Percentiles rank a stretch among this genome's conserved stretches.
phyloP scores from a whole-genome alignment of 768 basidiomycete genomes.

The Suillus alpinus region DNA sequence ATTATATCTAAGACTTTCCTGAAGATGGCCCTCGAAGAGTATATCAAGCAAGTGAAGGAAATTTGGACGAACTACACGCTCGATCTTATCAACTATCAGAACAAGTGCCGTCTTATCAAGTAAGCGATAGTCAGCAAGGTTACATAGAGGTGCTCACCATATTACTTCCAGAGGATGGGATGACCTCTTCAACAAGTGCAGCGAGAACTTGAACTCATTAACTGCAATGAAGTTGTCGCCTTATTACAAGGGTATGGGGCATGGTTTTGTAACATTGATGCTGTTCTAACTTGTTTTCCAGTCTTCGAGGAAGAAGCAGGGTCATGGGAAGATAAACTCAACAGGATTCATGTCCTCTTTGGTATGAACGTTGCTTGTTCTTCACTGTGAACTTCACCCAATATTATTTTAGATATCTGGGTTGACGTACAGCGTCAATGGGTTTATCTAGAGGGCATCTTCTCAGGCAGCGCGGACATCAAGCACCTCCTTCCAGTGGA shows the following conservation, averaged over 20 bases:
- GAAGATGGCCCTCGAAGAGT: slow-evolving; percentile 94
- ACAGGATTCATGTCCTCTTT: slow-evolving; percentile 94
- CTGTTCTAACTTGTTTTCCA: slow-evolving; percentile 25
- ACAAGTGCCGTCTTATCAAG: slow-evolving; percentile 94
- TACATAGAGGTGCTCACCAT: slow-evolving; percentile 6
- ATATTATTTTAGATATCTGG: slow-evolving; percentile 75
- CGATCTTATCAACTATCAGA: slow-evolving; percentile 97
- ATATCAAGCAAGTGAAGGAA: slow-evolving; percentile 95
- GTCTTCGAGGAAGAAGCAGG: slow-evolving; percentile 92
- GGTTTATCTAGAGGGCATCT: slow-evolving; percentile 99
- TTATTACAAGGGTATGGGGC: slow-evolving; percentile 83
- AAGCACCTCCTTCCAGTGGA: slow-evolving; percentile 98
- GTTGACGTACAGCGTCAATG: slow-evolving; percentile 99
- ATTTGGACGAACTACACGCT: slow-evolving; percentile 95
- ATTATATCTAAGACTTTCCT: slow-evolving; percentile 17
- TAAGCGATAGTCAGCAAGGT: slow-evolving; percentile 27
- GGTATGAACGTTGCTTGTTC: slow-evolving; percentile 45
- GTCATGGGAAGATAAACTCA: slow-evolving; percentile 96
- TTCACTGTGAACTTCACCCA: neutral
- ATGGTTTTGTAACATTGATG: neutral
- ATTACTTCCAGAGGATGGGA: slow-evolving; percentile 78
- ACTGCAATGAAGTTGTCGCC: slow-evolving; percentile 97
- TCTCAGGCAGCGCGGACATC: slow-evolving; percentile 99
- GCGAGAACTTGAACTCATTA: slow-evolving; percentile 94
- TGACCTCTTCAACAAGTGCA: slow-evolving; percentile 94